Evolutionary conservation across 1,139 yeast genomes (phyloP).

Genomic region (Suhomyces terraborum): DNA sequence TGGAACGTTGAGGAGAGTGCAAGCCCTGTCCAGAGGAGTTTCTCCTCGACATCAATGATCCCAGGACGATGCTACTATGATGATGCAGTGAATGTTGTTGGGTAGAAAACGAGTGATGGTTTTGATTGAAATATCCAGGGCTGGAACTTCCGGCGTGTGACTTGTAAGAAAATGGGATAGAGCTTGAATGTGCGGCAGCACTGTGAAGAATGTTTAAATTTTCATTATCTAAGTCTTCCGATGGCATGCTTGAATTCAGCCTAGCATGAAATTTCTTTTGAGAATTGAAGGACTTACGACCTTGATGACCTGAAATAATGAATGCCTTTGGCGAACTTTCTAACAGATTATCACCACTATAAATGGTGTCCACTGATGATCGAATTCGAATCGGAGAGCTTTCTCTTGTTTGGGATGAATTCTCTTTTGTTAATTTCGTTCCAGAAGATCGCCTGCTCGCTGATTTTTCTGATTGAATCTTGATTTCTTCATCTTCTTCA

Average conservation of each 20-base stretch:
- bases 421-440: slow-evolving; percentile 5
- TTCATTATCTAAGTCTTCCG: slow-evolving; percentile 41
- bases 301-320: background rate
- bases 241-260: slow-evolving; percentile 8
- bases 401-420: background rate
- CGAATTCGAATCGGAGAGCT: slow-evolving; percentile 16
- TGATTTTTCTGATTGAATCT: background rate
- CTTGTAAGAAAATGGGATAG: slow-evolving; percentile 11
- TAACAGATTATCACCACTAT: slow-evolving; percentile 7
- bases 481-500: slow-evolving; percentile 14
- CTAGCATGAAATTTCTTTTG: slow-evolving; percentile 4
- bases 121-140: slow-evolving; percentile 19
- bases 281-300: slow-evolving; percentile 6
- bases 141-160: slow-evolving; percentile 15
- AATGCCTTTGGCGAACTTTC: slow-evolving; percentile 10
- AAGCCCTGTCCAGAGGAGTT: slow-evolving; percentile 20
- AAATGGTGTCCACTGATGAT: slow-evolving; percentile 13
- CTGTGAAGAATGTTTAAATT: slow-evolving; percentile 43
- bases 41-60: slow-evolving; percentile 27
- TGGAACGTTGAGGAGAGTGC: slow-evolving; percentile 9
- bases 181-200: slow-evolving; percentile 21
- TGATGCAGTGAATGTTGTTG: slow-evolving; percentile 6
- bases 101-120: slow-evolving; percentile 7
- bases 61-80: slow-evolving; percentile 15
- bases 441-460: slow-evolving; percentile 10